Conservation (phyloP, 2,329 filamentous ascomycete genomes). For the Cercospora sesami region DNA sequence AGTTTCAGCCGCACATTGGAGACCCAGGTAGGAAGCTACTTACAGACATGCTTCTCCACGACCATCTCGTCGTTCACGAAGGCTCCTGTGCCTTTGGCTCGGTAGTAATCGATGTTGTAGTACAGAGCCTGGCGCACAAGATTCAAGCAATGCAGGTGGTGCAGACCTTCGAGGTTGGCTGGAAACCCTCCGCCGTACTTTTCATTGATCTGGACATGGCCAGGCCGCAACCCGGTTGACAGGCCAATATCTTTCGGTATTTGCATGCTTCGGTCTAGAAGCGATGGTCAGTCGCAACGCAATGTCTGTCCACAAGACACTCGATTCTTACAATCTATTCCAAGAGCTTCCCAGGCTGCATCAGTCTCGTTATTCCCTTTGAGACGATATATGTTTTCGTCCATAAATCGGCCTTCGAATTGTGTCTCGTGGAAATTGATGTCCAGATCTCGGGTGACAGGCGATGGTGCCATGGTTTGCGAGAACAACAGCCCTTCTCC, state of each 20-base stretch:
- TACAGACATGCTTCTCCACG: constrained; percentile 59
- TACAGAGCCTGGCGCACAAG: constrained; percentile 60
- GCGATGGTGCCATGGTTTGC: constrained; percentile 16
- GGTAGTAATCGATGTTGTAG: constrained; percentile 64
- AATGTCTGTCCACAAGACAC: constrained; percentile 32
- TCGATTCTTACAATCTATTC: constrained; percentile 51
- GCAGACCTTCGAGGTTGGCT: constrained; percentile 60
- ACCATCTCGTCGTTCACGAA: constrained; percentile 60
- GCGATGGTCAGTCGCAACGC: background rate
- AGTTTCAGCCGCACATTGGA: background rate
- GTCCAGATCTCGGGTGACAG: constrained; percentile 23
- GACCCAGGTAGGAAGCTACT: constrained; percentile 32
- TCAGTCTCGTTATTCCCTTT: constrained; percentile 50
- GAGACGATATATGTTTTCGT: constrained; percentile 56
- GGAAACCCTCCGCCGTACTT: constrained; percentile 61
- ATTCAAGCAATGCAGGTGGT: constrained; percentile 62
- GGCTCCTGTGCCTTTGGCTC: constrained; percentile 51
- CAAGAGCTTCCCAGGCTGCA: constrained; percentile 57
- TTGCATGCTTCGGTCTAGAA: constrained; percentile 12
- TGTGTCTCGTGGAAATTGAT: constrained; percentile 23
- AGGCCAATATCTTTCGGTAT: constrained; percentile 20
- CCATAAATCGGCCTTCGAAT: constrained; percentile 60
- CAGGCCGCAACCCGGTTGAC: constrained; percentile 51
- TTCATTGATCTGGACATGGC: constrained; percentile 57
- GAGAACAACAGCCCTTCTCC: background rate